Evolutionary conservation across 306 rosid genomes (phyloP).

Genomic region (Dryas drummondii): DNA sequence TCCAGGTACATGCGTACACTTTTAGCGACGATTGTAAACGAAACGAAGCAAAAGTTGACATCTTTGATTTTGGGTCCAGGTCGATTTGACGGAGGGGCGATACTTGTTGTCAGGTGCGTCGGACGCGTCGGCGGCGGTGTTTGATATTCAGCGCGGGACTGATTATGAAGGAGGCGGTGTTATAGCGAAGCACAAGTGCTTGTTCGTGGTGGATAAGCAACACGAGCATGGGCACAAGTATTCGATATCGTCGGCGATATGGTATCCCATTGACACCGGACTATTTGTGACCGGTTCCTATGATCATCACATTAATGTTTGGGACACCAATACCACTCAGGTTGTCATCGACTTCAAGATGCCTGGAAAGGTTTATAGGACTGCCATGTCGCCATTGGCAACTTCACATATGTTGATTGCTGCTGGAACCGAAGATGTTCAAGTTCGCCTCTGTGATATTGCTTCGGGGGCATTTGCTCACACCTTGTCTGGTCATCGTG

Average conservation of each 20-base stretch:
- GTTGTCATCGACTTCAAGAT: slow-evolving; percentile 76
- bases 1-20: slow-evolving; percentile 45
- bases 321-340: slow-evolving; percentile 97
- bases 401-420: slow-evolving; percentile 89
- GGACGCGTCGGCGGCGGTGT: slow-evolving; percentile 74
- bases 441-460: slow-evolving; percentile 96
- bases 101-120: slow-evolving; percentile 78
- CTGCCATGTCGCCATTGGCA: slow-evolving; percentile 88
- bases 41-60: too few species aligned
- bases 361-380: slow-evolving; percentile 90
- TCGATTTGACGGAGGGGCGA: slow-evolving; percentile 84
- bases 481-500: slow-evolving; percentile 92
- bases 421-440: slow-evolving; percentile 93
- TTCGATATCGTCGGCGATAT: slow-evolving; percentile 79
- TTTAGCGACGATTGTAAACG: too few species aligned
- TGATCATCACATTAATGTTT: slow-evolving; percentile 83
- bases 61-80: slow-evolving; percentile 26
- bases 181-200: slow-evolving; percentile 53
- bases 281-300: slow-evolving; percentile 81
- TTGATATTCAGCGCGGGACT: slow-evolving; percentile 68
- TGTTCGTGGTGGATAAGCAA: slow-evolving; percentile 66
- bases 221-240: slow-evolving; percentile 67
- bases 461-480: slow-evolving; percentile 91
- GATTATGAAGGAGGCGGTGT: slow-evolving; percentile 42
- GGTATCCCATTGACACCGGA: slow-evolving; percentile 95